Percentiles rank a stretch among this genome's conserved stretches.
Conservation (phyloP, 257 asterid species). For the Nicotiana sylvestris region DNA sequence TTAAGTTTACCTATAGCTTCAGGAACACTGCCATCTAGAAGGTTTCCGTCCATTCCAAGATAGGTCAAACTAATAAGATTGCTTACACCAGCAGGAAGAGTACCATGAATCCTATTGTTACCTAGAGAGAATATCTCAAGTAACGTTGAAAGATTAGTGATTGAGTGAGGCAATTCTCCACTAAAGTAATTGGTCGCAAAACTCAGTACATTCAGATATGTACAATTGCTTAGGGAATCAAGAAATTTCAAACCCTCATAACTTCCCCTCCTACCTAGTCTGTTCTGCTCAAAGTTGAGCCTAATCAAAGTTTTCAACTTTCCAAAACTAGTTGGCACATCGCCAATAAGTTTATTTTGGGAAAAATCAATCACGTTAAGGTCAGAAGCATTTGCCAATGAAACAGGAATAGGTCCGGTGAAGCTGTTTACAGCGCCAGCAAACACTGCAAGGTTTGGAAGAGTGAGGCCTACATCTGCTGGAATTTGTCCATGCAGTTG, state of each 20-base stretch:
- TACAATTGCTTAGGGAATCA: constrained; percentile 21
- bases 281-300: constrained; percentile 16
- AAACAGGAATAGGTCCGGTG: constrained; percentile 27
- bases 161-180: constrained; percentile 20
- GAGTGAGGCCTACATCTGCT: constrained; percentile 17
- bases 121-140: constrained; percentile 13
- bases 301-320: constrained; percentile 3
- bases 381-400: constrained; percentile 24
- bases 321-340: constrained; percentile 14
- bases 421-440: constrained; percentile 22
- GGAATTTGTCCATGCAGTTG: constrained; percentile 21
- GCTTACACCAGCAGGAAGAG: constrained; percentile 14
- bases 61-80: constrained; percentile 18
- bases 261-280: constrained; percentile 16
- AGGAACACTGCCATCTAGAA: constrained; percentile 15
- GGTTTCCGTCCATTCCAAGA: neutral
- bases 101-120: constrained; percentile 18
- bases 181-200: constrained; percentile 12
- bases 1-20: constrained; percentile 17
- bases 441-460: constrained; percentile 19
- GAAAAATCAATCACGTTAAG: constrained; percentile 18
- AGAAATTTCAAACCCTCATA: constrained; percentile 14
- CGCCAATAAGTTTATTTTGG: constrained; percentile 17
- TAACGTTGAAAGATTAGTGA: constrained; percentile 22
- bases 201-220: constrained; percentile 18